Evolutionary conservation across 257 asterid genomes (phyloP).

Genomic region (Thymus quinquecostatus): DNA sequence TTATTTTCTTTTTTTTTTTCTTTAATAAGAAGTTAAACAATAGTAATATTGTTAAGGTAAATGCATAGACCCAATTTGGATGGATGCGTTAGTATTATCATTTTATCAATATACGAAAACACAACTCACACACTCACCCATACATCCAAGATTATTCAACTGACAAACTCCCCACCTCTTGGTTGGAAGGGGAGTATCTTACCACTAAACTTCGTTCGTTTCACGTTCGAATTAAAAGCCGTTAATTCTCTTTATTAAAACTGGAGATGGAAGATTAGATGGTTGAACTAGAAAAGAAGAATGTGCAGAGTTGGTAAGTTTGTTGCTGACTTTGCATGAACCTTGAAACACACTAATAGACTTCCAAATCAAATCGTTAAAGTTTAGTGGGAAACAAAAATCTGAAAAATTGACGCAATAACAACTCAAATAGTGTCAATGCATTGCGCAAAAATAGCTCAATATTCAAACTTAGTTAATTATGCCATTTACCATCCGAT

Average conservation of each 20-base stretch:
- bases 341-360: slow-evolving; percentile 1
- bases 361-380: slow-evolving; percentile 28
- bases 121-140: too few species aligned
- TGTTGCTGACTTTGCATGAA: slow-evolving; percentile 42
- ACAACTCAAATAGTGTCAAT: slow-evolving; percentile 3
- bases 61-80: too few species aligned
- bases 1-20: too few species aligned
- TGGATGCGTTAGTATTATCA: too few species aligned
- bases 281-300: slow-evolving; percentile 31
- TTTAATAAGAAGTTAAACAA: too few species aligned
- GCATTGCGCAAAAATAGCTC: not conserved
- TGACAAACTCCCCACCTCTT: too few species aligned
- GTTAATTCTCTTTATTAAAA: not conserved
- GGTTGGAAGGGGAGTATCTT: too few species aligned
- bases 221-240: not conserved
- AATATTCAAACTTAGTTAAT: not conserved
- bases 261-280: slow-evolving; percentile 19
- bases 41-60: too few species aligned
- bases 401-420: slow-evolving; percentile 16
- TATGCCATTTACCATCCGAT: too few species aligned
- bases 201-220: too few species aligned
- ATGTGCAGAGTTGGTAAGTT: slow-evolving; percentile 30
- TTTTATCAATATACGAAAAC: too few species aligned
- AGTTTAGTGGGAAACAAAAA: not conserved
- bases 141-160: too few species aligned